phyloP scores from a whole-genome alignment of 23 red algal genomes.

The Cyanidiococcus yangmingshanensis region DNA sequence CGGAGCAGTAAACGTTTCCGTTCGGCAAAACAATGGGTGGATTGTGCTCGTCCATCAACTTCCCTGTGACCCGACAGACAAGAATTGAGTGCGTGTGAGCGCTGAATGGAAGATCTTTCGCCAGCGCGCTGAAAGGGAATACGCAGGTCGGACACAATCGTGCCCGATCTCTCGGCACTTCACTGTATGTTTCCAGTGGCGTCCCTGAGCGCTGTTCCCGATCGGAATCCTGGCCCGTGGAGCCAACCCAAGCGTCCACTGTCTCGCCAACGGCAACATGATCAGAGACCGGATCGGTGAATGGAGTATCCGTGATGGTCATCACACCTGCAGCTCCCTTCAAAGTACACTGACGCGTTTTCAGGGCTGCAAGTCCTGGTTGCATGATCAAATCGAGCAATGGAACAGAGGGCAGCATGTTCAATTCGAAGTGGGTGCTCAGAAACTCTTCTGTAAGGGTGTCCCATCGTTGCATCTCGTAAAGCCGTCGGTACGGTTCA shows the following conservation, averaged over 20 bases:
- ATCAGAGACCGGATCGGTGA: neutral
- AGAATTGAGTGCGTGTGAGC: constrained; percentile 72
- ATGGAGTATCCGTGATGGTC: constrained; percentile 29
- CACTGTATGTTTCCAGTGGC: neutral
- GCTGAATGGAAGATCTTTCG: constrained; percentile 62
- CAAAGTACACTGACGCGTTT: constrained; percentile 83
- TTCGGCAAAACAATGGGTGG: constrained; percentile 80
- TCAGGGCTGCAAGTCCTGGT: constrained; percentile 68
- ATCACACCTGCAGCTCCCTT: constrained; percentile 36
- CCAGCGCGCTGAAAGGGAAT: constrained; percentile 61
- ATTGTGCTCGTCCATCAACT: constrained; percentile 96
- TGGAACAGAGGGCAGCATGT: constrained; percentile 66
- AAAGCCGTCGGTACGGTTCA: constrained; percentile 73
- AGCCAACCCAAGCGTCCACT: neutral
- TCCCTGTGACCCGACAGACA: constrained; percentile 63
- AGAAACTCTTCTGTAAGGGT: constrained; percentile 63
- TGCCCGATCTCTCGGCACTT: neutral
- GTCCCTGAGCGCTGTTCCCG: neutral
- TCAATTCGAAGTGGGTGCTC: constrained; percentile 54
- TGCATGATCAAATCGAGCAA: constrained; percentile 70
- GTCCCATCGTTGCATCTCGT: constrained; percentile 59
- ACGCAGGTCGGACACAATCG: constrained; percentile 71
- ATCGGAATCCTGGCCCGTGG: neutral
- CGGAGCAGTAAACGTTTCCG: constrained; percentile 76
- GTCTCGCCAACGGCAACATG: neutral